A percentile compares a stretch with the other conserved stretches of the same genome.
Evolutionary conservation across 345 rosid species (phyloP).

Genomic region (Crucihimalaya himalaica): DNA sequence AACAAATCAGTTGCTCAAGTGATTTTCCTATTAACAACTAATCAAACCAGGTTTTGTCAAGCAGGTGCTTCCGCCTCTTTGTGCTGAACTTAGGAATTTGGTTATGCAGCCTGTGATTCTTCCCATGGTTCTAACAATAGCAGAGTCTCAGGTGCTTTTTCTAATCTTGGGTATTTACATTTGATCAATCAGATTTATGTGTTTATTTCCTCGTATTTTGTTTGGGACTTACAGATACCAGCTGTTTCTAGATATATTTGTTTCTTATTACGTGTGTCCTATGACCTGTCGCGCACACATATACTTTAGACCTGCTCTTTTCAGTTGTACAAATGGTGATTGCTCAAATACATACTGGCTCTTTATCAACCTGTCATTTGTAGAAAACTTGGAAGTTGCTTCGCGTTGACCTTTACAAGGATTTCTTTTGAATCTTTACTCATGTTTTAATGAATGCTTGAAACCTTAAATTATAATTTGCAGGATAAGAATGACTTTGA

Average conservation of each 20-base stretch:
- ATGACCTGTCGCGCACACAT: neutral
- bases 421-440: neutral
- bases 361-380: conserved; percentile 12
- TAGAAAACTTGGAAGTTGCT: conserved; percentile 22
- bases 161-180: conserved; percentile 8
- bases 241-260: neutral
- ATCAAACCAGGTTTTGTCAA: conserved; percentile 62
- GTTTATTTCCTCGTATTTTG: conserved; percentile 21
- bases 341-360: neutral
- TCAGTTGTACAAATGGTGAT: conserved; percentile 9
- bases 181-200: conserved; percentile 7
- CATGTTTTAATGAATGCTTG: conserved; percentile 25
- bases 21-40: conserved; percentile 38
- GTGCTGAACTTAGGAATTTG: conserved; percentile 95
- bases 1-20: conserved; percentile 23
- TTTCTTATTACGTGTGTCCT: neutral
- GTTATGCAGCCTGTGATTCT: conserved; percentile 96
- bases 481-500: conserved; percentile 91
- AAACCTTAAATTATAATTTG: conserved; percentile 27
- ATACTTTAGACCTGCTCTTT: conserved; percentile 4
- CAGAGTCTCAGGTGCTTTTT: conserved; percentile 85
- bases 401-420: neutral
- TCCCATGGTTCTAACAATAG: conserved; percentile 95
- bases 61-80: conserved; percentile 97
- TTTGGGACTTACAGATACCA: conserved; percentile 3